These are phyloP conservation scores for Graphiopsis chlorocephala DNA, from an alignment of 2,329 filamentous ascomycete genomes.

Conservation along the genomic window DNA sequence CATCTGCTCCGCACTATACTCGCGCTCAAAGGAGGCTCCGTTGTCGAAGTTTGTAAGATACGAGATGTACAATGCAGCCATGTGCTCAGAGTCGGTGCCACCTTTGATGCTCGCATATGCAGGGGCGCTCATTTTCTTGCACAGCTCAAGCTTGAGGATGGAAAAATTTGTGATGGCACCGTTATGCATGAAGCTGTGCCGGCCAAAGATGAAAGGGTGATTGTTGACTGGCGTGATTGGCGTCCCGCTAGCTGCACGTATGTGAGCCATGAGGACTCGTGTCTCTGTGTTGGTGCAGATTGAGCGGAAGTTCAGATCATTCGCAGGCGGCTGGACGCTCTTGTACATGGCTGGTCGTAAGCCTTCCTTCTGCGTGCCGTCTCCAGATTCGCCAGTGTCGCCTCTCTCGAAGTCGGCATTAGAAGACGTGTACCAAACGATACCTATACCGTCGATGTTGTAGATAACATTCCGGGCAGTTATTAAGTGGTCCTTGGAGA, in stretches of 20 bases:
- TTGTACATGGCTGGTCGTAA: slow-evolving; percentile 53
- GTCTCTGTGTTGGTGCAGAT: slow-evolving; percentile 53
- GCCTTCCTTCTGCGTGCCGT: slow-evolving; percentile 32
- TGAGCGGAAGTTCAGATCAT: slow-evolving; percentile 54
- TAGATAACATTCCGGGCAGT: slow-evolving; percentile 51
- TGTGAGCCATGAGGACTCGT: slow-evolving; percentile 52
- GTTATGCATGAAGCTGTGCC: slow-evolving; percentile 57
- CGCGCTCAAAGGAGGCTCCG: slow-evolving; percentile 31
- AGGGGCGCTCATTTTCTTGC: slow-evolving; percentile 45
- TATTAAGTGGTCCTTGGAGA: slow-evolving; percentile 44
- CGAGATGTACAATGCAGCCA: slow-evolving; percentile 51
- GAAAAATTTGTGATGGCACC: slow-evolving; percentile 50
- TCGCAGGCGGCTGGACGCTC: slow-evolving; percentile 49
- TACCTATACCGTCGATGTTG: slow-evolving; percentile 56
- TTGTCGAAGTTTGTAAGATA: slow-evolving; percentile 38
- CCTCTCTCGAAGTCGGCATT: slow-evolving; percentile 40
- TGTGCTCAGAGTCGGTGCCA: slow-evolving; percentile 52
- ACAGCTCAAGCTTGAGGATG: slow-evolving; percentile 47
- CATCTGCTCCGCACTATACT: slow-evolving; percentile 46
- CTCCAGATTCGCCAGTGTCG: slow-evolving; percentile 26
- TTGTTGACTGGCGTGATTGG: slow-evolving; percentile 52
- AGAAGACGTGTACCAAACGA: slow-evolving; percentile 53
- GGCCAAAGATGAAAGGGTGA: slow-evolving; percentile 55
- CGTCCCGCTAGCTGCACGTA: slow-evolving; percentile 50
- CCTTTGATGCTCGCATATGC: slow-evolving; percentile 50